Evolutionary conservation across 768 basidiomycete genomes (phyloP), one percentile per base, ranked within the genome.

Genomic region (Trametes cingulata): DNA sequence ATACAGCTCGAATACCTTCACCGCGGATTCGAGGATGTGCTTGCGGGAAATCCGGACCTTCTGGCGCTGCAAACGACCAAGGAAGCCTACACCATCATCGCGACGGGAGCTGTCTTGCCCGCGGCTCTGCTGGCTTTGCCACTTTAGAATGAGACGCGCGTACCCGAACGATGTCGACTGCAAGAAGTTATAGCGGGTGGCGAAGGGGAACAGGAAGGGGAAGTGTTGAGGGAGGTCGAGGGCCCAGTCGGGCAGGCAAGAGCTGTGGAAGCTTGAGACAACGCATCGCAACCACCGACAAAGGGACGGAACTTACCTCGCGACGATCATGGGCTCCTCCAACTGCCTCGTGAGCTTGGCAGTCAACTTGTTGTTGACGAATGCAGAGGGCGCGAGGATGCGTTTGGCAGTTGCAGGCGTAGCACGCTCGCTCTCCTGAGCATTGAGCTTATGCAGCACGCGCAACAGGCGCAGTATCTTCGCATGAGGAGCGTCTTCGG

Each of bases 291-390:
- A 52, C 39, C 19, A n/a, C 14, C n/a, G 43, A 0, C 10, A 6
- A 9, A 15, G 10, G 7, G 4, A 22, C 17, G 40, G 7, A 52
- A 71, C 79, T 62, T 66, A 93, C 94, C 93, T 95, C 1, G 96
- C 97, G 43, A 99, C 95, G 63, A 99, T 97, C 94, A 98, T 97
- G 0, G 94, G 93, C 71, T 99, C 97, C 68, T 99, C 97, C 42
- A 99, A 73, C 71, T 98, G 97, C 36, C 97, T 84, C 13, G 93
- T 94, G n/a, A 99, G 82, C 74, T 99, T 99, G 10, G 97, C 97
- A 1, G 94, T 94, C 25, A 99, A 77, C 74, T 99, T 99, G 77
- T 97, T 98, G 73, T 98, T 99, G 62, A 98, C 85, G 71, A 99
- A 99, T 0, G 91, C 84, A 0, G 91, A 84, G 63, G 95, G 93